A percentile compares a stretch with the other conserved stretches of the same genome.
phyloP scores from a whole-genome alignment of 164 flowering plant species.

The grape (Vitis vinifera) region ASM3070453v1 NC_081813.1:248001-248500 shows the following conservation, averaged over 20 bases:
- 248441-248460: background rate
- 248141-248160: too few species aligned
- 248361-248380: slow-evolving; percentile 97
- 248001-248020: too few species aligned
- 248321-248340: background rate
- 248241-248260: background rate
- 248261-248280: background rate
- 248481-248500: slow-evolving; percentile 16
- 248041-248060: too few species aligned
- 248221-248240: background rate
- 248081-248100: too few species aligned
- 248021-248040: too few species aligned
- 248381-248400: slow-evolving; percentile 97
- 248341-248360: slow-evolving; percentile 9
- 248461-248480: background rate
- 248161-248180: too few species aligned
- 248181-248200: too few species aligned
- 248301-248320: background rate
- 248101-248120: too few species aligned
- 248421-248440: slow-evolving; percentile 6
- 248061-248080: too few species aligned
- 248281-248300: background rate
- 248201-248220: too few species aligned
- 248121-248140: too few species aligned
- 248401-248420: slow-evolving; percentile 17